phyloP scores from a whole-genome alignment of 176 grass and related monocot genomes.

The Carex cristatella region DNA sequence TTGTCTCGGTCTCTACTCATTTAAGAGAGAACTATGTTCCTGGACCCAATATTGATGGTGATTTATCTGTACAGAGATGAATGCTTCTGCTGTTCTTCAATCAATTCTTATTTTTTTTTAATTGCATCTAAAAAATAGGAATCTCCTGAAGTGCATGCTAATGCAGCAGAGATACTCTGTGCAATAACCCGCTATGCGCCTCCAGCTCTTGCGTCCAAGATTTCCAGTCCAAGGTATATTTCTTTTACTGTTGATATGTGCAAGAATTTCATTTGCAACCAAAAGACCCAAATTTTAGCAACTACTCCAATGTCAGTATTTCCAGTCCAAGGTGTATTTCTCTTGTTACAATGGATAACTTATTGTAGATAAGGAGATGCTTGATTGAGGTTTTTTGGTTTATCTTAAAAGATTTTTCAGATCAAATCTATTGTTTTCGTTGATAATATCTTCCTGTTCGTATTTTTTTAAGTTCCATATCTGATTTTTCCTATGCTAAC shows the following conservation, averaged over 20 bases:
- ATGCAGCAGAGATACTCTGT: constrained; percentile 92
- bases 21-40: background rate
- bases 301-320: background rate
- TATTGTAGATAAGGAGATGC: background rate
- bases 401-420: background rate
- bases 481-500: constrained; percentile 18
- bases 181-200: constrained; percentile 90
- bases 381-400: background rate
- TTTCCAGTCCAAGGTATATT: constrained; percentile 83
- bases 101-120: constrained; percentile 19
- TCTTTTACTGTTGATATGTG: background rate
- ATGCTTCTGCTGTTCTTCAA: background rate
- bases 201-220: constrained; percentile 76
- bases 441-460: background rate
- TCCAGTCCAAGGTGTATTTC: no score
- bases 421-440: constrained; percentile 5
- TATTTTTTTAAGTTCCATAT: background rate
- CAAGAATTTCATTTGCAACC: background rate
- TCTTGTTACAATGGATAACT: background rate
- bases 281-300: background rate
- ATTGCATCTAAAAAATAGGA: constrained; percentile 46
- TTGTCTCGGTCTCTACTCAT: background rate
- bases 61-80: background rate
- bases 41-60: background rate
- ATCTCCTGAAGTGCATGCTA: constrained; percentile 95